Base-by-base conservation (phyloP, 768 basidiomycete species). In the Calvatia gigantea region DNA sequence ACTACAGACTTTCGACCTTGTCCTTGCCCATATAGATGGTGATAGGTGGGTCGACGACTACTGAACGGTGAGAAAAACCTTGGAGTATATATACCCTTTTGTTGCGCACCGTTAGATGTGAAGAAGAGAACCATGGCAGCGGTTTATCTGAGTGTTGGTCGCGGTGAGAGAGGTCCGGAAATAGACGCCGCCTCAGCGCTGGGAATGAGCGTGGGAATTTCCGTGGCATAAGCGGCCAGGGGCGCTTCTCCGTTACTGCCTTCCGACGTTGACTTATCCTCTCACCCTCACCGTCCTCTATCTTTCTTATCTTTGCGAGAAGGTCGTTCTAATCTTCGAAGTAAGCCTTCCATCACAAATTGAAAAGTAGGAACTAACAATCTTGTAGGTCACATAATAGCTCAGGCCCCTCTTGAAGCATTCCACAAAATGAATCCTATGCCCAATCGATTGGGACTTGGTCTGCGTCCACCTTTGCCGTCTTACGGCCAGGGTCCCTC, bases 21-120 rank as follows among this genome's bases (percentile, higher is more conserved):
- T 99, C 96, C 67, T 84, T 85, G 27, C 96, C 94, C 94, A 98
- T 97, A 71, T 96, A 98, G 54, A 98, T 75, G 25, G 73, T 82
- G 6, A 77, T 84, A 1, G 89, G 74, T 1, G 92, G 91, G 42
- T 81, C 68, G 14, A 76, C 71, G 43, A 73, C 89, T 91, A 59
- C 1, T 27, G 12, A 21, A 28, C n/a, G n/a, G n/a, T n/a, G n/a
- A 58, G 21, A 61, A 60, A 23, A 64, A 11, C 29, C 39, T 15
- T 25, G 32, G 15, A 21, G 2, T 1, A 29, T 27, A 35, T 27
- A 8, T 48, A 21, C 11, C 38, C 12, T n/a, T 3, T 32, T 15
- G n/a, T 32, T 44, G 49, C 62, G 43, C 58, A 75, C 78, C 72
- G 25, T 67, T 70, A 6, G 77, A 79, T 44, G 71, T 74, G 66